phyloP scores from a whole-genome alignment of 768 basidiomycete species.

The Floccularia luteovirens region DNA sequence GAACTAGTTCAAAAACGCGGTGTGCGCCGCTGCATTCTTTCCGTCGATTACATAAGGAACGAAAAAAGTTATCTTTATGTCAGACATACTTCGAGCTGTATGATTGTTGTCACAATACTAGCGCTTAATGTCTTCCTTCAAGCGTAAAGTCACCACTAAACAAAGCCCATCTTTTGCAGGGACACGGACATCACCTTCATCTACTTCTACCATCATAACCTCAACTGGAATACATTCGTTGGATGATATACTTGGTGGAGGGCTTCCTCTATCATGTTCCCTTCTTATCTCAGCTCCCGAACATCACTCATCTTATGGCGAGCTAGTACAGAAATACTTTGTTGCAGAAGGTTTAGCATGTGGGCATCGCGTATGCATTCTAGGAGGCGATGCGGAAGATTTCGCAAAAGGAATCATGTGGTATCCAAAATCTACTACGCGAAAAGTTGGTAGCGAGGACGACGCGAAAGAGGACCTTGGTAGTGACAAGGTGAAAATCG shows the following conservation, averaged over 20 bases:
- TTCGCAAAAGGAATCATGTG: constrained; percentile 81
- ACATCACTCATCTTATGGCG: constrained; percentile 76
- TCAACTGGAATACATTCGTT: constrained; percentile 91
- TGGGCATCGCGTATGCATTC: constrained; percentile 61
- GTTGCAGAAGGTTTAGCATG: constrained; percentile 78
- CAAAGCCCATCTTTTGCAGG: constrained; percentile 35
- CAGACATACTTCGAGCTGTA: too few relatives aligned
- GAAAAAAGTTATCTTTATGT: too few relatives aligned
- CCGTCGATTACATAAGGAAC: too few relatives aligned
- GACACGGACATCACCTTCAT: constrained; percentile 51
- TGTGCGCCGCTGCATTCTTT: too few relatives aligned
- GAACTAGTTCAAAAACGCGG: background rate
- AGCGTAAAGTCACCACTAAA: constrained; percentile 47
- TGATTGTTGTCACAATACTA: too few relatives aligned
- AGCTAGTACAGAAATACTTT: constrained; percentile 83
- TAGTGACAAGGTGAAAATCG: constrained; percentile 79
- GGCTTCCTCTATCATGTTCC: constrained; percentile 75
- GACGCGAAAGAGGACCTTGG: constrained; percentile 30
- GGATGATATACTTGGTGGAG: constrained; percentile 93
- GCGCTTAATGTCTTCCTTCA: constrained; percentile 70
- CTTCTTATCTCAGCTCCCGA: constrained; percentile 79
- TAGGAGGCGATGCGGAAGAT: constrained; percentile 48
- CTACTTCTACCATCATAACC: constrained; percentile 46
- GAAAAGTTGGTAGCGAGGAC: constrained; percentile 9
- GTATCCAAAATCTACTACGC: constrained; percentile 33